phyloP scores from a whole-genome alignment of 331 rosid genomes.

The Spiraea crenata region DNA sequence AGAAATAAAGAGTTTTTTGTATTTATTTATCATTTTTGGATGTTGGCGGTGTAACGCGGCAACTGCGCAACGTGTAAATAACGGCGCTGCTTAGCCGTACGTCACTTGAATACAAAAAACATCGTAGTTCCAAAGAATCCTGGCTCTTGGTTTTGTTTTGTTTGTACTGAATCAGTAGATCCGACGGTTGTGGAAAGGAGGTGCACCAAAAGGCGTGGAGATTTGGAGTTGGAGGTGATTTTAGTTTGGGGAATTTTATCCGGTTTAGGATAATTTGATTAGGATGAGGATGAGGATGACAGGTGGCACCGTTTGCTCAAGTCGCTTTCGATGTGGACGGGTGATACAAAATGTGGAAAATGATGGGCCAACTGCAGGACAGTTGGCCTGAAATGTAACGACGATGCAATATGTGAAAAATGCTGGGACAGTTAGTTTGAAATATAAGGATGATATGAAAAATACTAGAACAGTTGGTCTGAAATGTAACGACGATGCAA shows the following conservation, averaged over 20 bases:
- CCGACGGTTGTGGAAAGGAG: neutral
- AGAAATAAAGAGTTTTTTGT: too few relatives aligned
- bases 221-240: neutral
- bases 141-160: neutral
- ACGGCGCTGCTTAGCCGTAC: constrained; percentile 19
- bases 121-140: neutral
- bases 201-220: neutral
- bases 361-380: neutral
- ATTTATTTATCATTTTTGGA: neutral
- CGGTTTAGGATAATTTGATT: neutral
- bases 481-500: too few relatives aligned
- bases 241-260: neutral
- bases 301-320: constrained; percentile 7
- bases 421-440: too few relatives aligned
- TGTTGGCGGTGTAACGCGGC: constrained; percentile 37
- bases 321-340: constrained; percentile 24
- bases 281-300: neutral
- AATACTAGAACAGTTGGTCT: too few relatives aligned
- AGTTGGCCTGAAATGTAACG: neutral
- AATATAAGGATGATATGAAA: too few relatives aligned
- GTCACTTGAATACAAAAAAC: constrained; percentile 3
- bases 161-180: neutral
- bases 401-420: too few relatives aligned
- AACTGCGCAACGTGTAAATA: constrained; percentile 32
- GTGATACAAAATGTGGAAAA: neutral